Percentiles rank a stretch among this genome's conserved stretches.
Conservation (phyloP, 148 eudicot species). For the Drosera capensis region DNA sequence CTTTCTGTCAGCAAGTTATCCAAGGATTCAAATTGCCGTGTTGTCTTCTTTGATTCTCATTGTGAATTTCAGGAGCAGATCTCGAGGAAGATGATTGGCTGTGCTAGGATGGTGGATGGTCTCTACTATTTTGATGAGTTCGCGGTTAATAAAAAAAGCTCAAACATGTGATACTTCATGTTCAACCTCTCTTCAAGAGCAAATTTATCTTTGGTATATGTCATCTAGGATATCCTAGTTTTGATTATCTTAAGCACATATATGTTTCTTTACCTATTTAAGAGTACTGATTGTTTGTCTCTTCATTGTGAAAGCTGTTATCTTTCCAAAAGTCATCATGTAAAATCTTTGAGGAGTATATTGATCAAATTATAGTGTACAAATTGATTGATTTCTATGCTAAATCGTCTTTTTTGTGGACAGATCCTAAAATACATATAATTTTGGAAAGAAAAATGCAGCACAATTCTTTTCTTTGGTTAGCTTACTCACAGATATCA, state of each 20-base stretch:
- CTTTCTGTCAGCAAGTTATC: constrained; percentile 4
- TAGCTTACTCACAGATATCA: too few relatives aligned
- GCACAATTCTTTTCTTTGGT: too few relatives aligned
- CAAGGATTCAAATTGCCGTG: background rate
- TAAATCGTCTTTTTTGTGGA: too few relatives aligned
- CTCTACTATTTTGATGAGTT: constrained; percentile 1
- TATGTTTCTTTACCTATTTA: background rate
- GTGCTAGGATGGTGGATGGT: constrained; percentile 6
- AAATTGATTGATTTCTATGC: too few relatives aligned
- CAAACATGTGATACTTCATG: background rate
- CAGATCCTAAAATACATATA: too few relatives aligned
- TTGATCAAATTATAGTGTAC: too few relatives aligned
- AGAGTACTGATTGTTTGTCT: background rate
- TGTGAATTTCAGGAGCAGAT: constrained; percentile 2
- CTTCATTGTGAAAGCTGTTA: constrained; percentile 1
- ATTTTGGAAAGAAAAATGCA: too few relatives aligned
- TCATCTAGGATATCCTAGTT: constrained; percentile 1
- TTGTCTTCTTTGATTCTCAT: constrained; percentile 1
- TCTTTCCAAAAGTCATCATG: background rate
- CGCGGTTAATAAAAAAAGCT: background rate
- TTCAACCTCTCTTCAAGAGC: background rate
- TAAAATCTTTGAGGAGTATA: too few relatives aligned
- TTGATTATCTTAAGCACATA: background rate
- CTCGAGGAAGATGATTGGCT: constrained; percentile 8
- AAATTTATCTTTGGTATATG: background rate